phyloP scores from a whole-genome alignment of 176 grass and related monocot species.

The Dactylis glomerata region DNA sequence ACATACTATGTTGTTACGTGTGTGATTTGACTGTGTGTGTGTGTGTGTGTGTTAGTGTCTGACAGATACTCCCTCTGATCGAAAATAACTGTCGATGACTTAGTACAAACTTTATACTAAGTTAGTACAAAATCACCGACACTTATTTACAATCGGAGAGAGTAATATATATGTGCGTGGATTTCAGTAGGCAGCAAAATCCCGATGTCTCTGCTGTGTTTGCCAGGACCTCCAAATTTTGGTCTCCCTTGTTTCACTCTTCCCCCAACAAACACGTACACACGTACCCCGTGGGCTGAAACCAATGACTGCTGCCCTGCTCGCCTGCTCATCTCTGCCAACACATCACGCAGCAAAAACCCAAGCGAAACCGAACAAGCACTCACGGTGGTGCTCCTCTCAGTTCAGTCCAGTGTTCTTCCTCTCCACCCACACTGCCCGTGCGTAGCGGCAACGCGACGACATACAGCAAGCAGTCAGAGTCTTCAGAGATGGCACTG shows the following conservation, averaged over 20 bases:
- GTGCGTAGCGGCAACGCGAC: conserved; percentile 11
- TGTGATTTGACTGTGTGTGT: no score
- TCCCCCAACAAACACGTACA: background rate
- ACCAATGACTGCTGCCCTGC: background rate
- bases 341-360: background rate
- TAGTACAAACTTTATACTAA: no score
- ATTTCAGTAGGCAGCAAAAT: background rate
- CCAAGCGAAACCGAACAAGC: background rate
- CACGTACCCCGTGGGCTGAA: background rate
- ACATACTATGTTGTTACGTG: no score
- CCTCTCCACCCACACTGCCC: background rate
- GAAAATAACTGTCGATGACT: no score
- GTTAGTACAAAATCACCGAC: no score
- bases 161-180: background rate
- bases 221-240: background rate
- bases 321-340: background rate
- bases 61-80: no score
- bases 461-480: background rate
- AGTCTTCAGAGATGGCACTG: background rate
- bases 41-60: no score
- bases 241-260: background rate
- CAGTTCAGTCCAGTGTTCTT: background rate
- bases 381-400: background rate
- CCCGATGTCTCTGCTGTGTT: background rate
- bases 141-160: no score